Base-by-base conservation (phyloP, 495 filamentous ascomycete genomes). In the Neurospora sp. region DNA sequence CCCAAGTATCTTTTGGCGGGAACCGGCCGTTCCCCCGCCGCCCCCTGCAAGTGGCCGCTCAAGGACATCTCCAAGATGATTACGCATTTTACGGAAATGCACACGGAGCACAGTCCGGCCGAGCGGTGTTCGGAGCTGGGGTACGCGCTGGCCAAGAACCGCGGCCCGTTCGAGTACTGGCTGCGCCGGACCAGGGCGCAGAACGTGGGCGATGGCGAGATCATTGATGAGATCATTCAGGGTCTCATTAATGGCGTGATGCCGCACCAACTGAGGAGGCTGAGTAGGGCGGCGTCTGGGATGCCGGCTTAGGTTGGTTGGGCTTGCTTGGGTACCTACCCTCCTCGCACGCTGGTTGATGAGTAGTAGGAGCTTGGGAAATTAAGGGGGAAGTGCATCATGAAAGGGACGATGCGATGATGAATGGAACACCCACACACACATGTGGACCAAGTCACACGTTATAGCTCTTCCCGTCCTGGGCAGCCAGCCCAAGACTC, bases 141-240 rank as follows among this genome's bases (percentile, higher is more conserved):
- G 1, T 75, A 74, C 3, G 83, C 83, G 0, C 76, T 85, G 3
- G 71, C 71, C 7, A 75, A 78, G 35, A 85, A 85, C 68, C 81
- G 83, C 1, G 83, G 83, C 0, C 83, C 83, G 1, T 83, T 85
- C 42, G 81, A 84, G 75, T 85, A 85, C 70, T 85, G 83, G 83
- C 74, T 85, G 3, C 78, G 80, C 2, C 75, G 77, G 6, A 83
- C 83, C 0, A 76, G 79, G 14, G 70, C 69, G 0, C 81, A 82
- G 69, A 80, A 82, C 16, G 71, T 84, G 9, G 76, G 78, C 14
- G 73, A 82, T 48, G 37, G 70, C 5, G 69, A 69, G 17, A 20
- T 79, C 22, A 78, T 85, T 17, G 78, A 83, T n/a, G 76, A 82
- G 38, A 74, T 78, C 39, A 74, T 85, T 45, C 72, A 44, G 8